phyloP scores from a whole-genome alignment of 129 eudicot species.

The Flaveria bidentis region DNA sequence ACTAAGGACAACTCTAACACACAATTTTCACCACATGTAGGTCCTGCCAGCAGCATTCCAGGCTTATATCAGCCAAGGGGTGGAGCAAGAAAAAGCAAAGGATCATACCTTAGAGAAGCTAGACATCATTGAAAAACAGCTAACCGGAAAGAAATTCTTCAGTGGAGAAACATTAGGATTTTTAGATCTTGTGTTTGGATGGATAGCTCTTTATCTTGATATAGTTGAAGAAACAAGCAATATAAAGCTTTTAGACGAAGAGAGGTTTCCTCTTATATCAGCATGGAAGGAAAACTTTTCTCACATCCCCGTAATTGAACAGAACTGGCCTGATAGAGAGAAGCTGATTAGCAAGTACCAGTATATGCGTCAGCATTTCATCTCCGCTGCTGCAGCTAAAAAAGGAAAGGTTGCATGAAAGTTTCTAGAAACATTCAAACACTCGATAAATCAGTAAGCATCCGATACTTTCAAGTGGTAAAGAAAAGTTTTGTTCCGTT shows the following conservation, averaged over 20 bases:
- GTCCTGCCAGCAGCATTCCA: neutral
- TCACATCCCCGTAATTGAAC: neutral
- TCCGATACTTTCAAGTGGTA: neutral
- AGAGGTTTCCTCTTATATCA: slow-evolving; percentile 17
- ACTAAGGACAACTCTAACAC: neutral
- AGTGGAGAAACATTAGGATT: slow-evolving; percentile 43
- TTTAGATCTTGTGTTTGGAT: slow-evolving; percentile 18
- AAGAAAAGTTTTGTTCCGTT: too few relatives aligned
- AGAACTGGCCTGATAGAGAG: neutral
- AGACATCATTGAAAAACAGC: slow-evolving; percentile 42
- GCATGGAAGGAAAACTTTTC: slow-evolving; percentile 7
- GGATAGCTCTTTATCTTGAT: slow-evolving; percentile 11
- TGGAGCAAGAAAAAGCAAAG: slow-evolving; percentile 1
- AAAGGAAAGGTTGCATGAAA: neutral
- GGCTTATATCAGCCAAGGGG: slow-evolving; percentile 1
- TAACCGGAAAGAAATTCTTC: slow-evolving; percentile 52
- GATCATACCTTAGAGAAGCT: slow-evolving; percentile 21
- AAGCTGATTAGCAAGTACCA: slow-evolving; percentile 7
- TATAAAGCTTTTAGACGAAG: slow-evolving; percentile 8
- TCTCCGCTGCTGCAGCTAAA: neutral
- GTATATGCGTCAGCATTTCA: neutral
- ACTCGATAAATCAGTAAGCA: neutral
- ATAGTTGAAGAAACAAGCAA: slow-evolving; percentile 9
- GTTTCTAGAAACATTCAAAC: neutral
- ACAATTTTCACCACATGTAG: neutral